Conservation (phyloP, 1,139 yeast genomes). For the Hansenula sp. region DNA sequence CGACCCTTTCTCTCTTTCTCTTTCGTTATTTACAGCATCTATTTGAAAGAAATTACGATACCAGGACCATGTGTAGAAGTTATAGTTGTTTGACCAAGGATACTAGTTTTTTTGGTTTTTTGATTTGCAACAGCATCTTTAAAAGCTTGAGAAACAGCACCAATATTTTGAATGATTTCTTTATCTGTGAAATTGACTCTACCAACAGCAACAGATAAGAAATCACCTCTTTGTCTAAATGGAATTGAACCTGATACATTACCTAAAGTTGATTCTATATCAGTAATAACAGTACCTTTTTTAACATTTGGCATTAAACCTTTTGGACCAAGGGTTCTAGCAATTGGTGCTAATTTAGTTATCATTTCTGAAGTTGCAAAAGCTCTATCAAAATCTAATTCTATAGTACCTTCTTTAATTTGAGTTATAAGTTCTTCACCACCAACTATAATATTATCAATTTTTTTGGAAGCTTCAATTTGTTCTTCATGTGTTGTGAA, state of each 20-base stretch:
- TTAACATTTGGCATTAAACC: conserved; percentile 87
- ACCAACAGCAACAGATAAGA: conserved; percentile 69
- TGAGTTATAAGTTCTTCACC: conserved; percentile 66
- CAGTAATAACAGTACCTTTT: conserved; percentile 81
- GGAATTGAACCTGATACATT: conserved; percentile 63
- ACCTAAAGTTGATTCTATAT: conserved; percentile 49
- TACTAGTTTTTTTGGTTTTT: conserved; percentile 63
- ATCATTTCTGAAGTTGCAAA: conserved; percentile 84
- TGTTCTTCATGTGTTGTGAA: conserved; percentile 57
- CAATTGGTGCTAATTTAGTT: conserved; percentile 56
- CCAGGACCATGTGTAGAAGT: conserved; percentile 81
- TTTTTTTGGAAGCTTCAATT: conserved; percentile 46
- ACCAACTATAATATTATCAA: conserved; percentile 64
- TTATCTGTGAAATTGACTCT: conserved; percentile 74
- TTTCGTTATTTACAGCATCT: background rate
- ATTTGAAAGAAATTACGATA: conserved; percentile 57
- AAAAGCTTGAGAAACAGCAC: conserved; percentile 65
- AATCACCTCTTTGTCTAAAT: conserved; percentile 61
- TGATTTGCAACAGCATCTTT: conserved; percentile 50
- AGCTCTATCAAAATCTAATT: conserved; percentile 66
- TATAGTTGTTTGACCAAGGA: conserved; percentile 66
- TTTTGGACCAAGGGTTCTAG: conserved; percentile 79
- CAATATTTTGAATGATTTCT: conserved; percentile 69
- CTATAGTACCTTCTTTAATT: conserved; percentile 50
- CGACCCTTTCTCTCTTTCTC: background rate